A percentile compares a stretch with the other conserved stretches of the same genome.
These are phyloP conservation scores for Colletotrichum sp. DNA, from an alignment of 2,329 filamentous ascomycete genomes.

Conservation along the genomic window DNA sequence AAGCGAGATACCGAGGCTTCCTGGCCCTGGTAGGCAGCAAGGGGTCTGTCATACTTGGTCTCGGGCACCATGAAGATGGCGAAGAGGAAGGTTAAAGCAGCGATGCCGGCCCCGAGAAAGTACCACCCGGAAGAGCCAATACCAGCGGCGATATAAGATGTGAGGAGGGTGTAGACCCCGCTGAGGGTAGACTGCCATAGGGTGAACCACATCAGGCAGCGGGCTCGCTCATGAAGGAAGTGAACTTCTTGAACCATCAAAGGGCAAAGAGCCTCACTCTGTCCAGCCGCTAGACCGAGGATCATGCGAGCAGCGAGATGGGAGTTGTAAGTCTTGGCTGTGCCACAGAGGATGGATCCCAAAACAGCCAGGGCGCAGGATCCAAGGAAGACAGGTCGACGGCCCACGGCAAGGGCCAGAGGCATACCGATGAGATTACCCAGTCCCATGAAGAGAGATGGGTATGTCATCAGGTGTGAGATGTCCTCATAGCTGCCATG, in stretches of 20 bases:
- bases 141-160: constrained; percentile 44
- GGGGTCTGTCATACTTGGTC: constrained; percentile 43
- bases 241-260: constrained; percentile 46
- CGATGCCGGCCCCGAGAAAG: constrained; percentile 39
- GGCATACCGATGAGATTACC: constrained; percentile 35
- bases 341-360: constrained; percentile 31
- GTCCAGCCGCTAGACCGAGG: constrained; percentile 42
- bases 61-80: constrained; percentile 45
- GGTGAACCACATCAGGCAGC: constrained; percentile 44
- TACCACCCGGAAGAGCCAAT: constrained; percentile 49
- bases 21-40: constrained; percentile 39
- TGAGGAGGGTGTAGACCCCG: constrained; percentile 41
- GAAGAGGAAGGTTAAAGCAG: constrained; percentile 35
- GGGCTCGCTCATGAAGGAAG: constrained; percentile 47
- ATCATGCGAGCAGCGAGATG: constrained; percentile 42
- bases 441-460: constrained; percentile 31
- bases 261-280: constrained; percentile 45
- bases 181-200: constrained; percentile 43
- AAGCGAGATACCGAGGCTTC: constrained; percentile 16
- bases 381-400: constrained; percentile 33
- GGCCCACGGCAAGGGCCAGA: constrained; percentile 37
- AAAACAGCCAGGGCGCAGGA: constrained; percentile 33
- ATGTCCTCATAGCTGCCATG: constrained; percentile 6
- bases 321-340: constrained; percentile 33
- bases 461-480: constrained; percentile 4